phyloP scores from a whole-genome alignment of 1,284 basidiomycete species.

The Cutaneotrichosporon cavernicola region DNA sequence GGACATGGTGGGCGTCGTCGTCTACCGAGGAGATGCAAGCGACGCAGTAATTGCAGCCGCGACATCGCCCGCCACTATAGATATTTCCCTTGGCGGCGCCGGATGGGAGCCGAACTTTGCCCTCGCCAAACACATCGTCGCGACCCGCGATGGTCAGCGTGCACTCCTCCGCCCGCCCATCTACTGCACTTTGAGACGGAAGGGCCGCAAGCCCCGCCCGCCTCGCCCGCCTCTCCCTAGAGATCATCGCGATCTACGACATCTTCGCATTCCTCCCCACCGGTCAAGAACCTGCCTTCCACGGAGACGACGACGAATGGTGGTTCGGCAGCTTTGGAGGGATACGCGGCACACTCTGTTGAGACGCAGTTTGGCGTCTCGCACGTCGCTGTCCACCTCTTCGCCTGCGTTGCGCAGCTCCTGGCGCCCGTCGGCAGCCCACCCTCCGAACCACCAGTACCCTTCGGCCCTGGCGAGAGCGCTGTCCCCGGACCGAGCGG shows the following conservation, averaged over 20 bases:
- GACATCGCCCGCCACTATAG: slow-evolving; percentile 53
- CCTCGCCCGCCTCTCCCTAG: slow-evolving; percentile 54
- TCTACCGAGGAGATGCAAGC: slow-evolving; percentile 33
- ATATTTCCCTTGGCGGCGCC: slow-evolving; percentile 58
- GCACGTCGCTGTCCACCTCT: slow-evolving; percentile 49
- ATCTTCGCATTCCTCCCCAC: slow-evolving; percentile 56
- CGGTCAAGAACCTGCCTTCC: slow-evolving; percentile 54
- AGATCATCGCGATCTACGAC: slow-evolving; percentile 58
- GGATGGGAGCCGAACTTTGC: slow-evolving; percentile 56
- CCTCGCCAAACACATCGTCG: slow-evolving; percentile 54
- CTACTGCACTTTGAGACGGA: slow-evolving; percentile 41
- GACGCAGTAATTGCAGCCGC: slow-evolving; percentile 55
- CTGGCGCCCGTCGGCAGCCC: slow-evolving; percentile 33
- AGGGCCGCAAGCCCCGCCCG: slow-evolving; percentile 54
- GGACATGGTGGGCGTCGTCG: slow-evolving; percentile 41
- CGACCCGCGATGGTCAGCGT: slow-evolving; percentile 53
- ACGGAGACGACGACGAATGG: slow-evolving; percentile 54
- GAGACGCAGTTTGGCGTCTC: slow-evolving; percentile 58
- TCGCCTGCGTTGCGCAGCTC: slow-evolving; percentile 40
- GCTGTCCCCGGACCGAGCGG: too few species aligned
- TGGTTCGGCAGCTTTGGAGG: slow-evolving; percentile 47
- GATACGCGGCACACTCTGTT: slow-evolving; percentile 54
- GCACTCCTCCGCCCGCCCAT: slow-evolving; percentile 42
- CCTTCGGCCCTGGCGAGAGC: neutral
- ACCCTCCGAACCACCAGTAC: neutral